Percentiles rank a stretch among this genome's conserved stretches.
These are phyloP conservation scores for Pseudogymnoascus destructans DNA, from an alignment of 2,329 filamentous ascomycete species.

Conservation along the genomic window DNA sequence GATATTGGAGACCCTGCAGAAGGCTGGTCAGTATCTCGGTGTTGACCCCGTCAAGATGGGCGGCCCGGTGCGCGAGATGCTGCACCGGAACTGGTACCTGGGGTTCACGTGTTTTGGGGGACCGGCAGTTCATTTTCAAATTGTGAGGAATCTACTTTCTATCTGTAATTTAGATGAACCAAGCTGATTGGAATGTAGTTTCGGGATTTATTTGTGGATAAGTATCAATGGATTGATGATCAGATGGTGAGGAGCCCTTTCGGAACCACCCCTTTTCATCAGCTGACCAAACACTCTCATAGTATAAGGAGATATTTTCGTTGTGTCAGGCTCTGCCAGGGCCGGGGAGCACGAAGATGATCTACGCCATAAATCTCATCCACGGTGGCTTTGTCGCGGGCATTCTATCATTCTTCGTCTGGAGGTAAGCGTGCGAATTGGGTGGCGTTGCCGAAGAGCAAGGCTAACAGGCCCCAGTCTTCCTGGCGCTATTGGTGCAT, in stretches of 20 bases:
- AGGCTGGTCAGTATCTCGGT: neutral
- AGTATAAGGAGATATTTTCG: constrained; percentile 60
- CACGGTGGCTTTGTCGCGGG: constrained; percentile 46
- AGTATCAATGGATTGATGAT: constrained; percentile 53
- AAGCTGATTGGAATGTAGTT: constrained; percentile 29
- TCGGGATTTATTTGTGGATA: constrained; percentile 46
- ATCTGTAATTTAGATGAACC: neutral
- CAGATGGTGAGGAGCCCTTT: constrained; percentile 31
- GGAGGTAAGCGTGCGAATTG: neutral
- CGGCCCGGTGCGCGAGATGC: neutral
- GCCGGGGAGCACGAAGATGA: constrained; percentile 58
- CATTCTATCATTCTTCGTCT: constrained; percentile 33
- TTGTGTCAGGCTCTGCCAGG: constrained; percentile 55
- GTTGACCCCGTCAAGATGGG: neutral
- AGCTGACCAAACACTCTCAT: neutral
- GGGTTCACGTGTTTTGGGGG: constrained; percentile 55
- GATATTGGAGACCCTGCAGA: neutral
- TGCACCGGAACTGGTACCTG: constrained; percentile 39
- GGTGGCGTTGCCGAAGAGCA: neutral
- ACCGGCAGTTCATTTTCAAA: constrained; percentile 57
- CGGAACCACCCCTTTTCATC: neutral
- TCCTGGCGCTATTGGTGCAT: constrained; percentile 60
- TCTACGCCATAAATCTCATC: constrained; percentile 53
- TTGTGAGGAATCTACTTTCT: constrained; percentile 27
- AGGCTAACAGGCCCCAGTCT: constrained; percentile 51